Evolutionary conservation across 495 filamentous ascomycete genomes (phyloP).

Genomic region (Pyronema domesticum): DNA sequence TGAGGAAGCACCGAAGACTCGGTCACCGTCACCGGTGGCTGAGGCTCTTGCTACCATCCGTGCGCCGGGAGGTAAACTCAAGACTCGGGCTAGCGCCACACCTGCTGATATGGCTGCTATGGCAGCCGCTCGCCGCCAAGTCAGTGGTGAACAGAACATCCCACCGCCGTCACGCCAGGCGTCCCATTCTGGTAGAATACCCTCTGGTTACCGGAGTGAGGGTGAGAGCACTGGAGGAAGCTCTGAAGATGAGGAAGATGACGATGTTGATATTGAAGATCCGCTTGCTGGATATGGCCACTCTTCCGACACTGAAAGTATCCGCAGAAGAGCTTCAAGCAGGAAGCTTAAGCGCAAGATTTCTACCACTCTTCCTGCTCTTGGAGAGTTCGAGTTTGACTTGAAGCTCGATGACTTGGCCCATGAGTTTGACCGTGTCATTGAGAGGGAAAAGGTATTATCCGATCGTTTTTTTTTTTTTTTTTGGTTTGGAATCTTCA

Average conservation of each 20-base stretch:
- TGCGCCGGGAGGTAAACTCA: conserved; percentile 68
- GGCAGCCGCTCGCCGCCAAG: conserved; percentile 68
- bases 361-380: conserved; percentile 47
- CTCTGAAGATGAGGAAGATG: conserved; percentile 19
- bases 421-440: conserved; percentile 83
- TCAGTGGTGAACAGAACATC: conserved; percentile 40
- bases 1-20: neutral
- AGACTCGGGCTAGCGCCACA: conserved; percentile 73
- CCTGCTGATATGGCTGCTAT: conserved; percentile 71
- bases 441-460: conserved; percentile 94
- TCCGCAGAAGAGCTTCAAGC: conserved; percentile 28
- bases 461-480: conserved; percentile 33
- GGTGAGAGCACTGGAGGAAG: conserved; percentile 27
- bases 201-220: conserved; percentile 34
- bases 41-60: conserved; percentile 74
- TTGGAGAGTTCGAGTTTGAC: conserved; percentile 45
- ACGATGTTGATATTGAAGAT: conserved; percentile 17
- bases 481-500: conserved; percentile 13
- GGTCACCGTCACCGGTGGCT: conserved; percentile 38
- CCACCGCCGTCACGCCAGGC: conserved; percentile 23
- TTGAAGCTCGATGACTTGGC: conserved; percentile 49
- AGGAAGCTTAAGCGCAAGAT: conserved; percentile 38
- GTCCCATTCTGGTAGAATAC: conserved; percentile 39
- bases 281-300: conserved; percentile 24
- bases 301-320: conserved; percentile 27